These are phyloP conservation scores for Diaporthe helianthi DNA, from an alignment of 2,329 filamentous ascomycete genomes.

Conservation along the genomic window DNA sequence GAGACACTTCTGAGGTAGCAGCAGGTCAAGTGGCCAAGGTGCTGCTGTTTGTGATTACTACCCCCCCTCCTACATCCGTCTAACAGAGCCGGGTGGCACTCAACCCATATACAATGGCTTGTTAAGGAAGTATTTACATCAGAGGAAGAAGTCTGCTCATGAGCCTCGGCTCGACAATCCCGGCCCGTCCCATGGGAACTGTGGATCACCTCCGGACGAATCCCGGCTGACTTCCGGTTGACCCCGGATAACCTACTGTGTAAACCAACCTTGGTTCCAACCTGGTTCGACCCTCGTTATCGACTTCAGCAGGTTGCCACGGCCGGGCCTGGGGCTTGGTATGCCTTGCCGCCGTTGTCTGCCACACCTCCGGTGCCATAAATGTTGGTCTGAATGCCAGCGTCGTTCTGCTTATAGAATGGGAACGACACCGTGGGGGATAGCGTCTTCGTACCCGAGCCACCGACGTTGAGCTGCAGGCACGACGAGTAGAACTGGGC, in stretches of 20 bases:
- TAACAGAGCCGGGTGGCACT: neutral
- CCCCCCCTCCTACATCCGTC: neutral
- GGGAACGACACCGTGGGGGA: conserved; percentile 52
- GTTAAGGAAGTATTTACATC: neutral
- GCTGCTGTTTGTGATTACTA: neutral
- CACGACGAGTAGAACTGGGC: conserved; percentile 55
- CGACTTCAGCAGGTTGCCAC: conserved; percentile 43
- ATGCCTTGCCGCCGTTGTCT: conserved; percentile 51
- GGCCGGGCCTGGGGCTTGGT: conserved; percentile 47
- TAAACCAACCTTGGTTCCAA: neutral
- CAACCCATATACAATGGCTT: conserved; percentile 17
- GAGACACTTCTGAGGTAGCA: neutral
- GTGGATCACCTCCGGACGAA: neutral
- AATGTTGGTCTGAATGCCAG: conserved; percentile 55
- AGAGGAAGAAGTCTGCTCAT: neutral
- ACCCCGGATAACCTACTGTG: neutral
- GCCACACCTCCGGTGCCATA: conserved; percentile 51
- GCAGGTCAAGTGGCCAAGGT: neutral
- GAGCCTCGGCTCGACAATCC: neutral
- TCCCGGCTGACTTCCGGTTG: neutral
- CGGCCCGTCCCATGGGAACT: neutral
- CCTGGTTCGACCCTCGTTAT: neutral
- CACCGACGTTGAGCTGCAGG: conserved; percentile 50
- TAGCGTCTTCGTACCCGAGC: conserved; percentile 45
- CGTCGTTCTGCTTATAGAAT: conserved; percentile 51